Evolutionary conservation across 495 filamentous ascomycete species (phyloP), one percentile per base, ranked within the genome.

Genomic region (Hyphodiscus hymeniophilus): DNA sequence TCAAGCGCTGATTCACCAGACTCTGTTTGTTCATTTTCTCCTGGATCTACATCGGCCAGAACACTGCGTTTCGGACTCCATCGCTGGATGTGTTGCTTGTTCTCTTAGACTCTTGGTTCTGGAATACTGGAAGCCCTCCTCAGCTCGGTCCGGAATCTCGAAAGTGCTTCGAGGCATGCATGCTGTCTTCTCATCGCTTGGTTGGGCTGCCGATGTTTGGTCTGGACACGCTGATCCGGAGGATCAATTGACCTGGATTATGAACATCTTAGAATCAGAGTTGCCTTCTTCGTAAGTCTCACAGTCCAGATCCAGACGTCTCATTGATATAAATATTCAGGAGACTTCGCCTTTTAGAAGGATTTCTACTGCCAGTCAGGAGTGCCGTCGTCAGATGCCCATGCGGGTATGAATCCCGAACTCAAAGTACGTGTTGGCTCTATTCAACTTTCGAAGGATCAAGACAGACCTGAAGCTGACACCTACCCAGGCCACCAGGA

Each of bases 1-100:
- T 11, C 56, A 66, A 39, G 45, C 64, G n/a, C 59, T 75, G 16
- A 48, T 74, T 7, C 70, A 75, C 56, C 50, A 52, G 0, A 67
- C 69, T 1, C 39, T 59, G 3, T 50, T 76, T 12, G 30, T 67
- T 12, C 63, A 67, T 20, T 75, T 63, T 61, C 23, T 71, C 7
- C 12, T 47, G 13, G 40, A 50, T 7, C 45, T 55, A 33, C 57
- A 59, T 31, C 44, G 34, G 8, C 28, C 31, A 2, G 35, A 50
- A 10, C 11, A 33, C 33, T 58, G 55, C 50, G 23, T 28, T 10
- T 28, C 41, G 13, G 41, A 43, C 18, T 22, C 21, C 41, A 13
- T 5, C 3, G 6, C 10, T 4, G 10, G 6, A 3, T 43, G 41
- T 18, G 41, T 43, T 16, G 15, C 41, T 7, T 43, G 41, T 30